These are phyloP conservation scores for Gynochthodes officinalis DNA, from an alignment of 257 asterid genomes.

Conservation along the genomic window DNA sequence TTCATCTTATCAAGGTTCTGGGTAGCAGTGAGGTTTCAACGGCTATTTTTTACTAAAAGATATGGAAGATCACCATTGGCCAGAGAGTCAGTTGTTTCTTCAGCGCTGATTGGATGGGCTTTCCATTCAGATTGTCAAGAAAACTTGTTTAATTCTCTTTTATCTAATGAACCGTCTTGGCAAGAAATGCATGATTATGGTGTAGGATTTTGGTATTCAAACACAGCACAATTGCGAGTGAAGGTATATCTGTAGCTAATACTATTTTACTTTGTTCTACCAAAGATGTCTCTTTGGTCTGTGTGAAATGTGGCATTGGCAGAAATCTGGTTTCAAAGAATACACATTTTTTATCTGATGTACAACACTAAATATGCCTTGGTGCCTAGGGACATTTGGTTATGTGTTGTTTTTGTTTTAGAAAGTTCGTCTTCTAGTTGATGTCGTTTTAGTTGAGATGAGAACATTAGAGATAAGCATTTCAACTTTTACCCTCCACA, in stretches of 20 bases:
- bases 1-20: slow-evolving; percentile 66
- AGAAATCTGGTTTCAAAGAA: not conserved
- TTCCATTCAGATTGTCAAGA: slow-evolving; percentile 95
- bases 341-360: not conserved
- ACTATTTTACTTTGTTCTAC: slow-evolving; percentile 17
- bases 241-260: slow-evolving; percentile 58
- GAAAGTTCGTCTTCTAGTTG: not conserved
- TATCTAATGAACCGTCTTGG: slow-evolving; percentile 85
- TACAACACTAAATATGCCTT: not conserved
- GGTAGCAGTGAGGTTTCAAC: slow-evolving; percentile 78
- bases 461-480: not conserved
- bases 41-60: slow-evolving; percentile 55
- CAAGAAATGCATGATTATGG: slow-evolving; percentile 89
- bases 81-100: slow-evolving; percentile 62
- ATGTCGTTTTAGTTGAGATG: not conserved
- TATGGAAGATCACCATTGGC: slow-evolving; percentile 50
- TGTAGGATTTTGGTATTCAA: slow-evolving; percentile 90
- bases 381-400: not conserved
- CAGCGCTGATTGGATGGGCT: slow-evolving; percentile 83
- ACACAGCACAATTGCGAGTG: slow-evolving; percentile 58
- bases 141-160: slow-evolving; percentile 70
- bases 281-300: slow-evolving; percentile 13
- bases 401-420: not conserved
- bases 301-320: slow-evolving; percentile 5
- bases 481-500: not conserved